phyloP scores from a whole-genome alignment of 2,329 filamentous ascomycete species.

The Rutstroemia sp. region DNA sequence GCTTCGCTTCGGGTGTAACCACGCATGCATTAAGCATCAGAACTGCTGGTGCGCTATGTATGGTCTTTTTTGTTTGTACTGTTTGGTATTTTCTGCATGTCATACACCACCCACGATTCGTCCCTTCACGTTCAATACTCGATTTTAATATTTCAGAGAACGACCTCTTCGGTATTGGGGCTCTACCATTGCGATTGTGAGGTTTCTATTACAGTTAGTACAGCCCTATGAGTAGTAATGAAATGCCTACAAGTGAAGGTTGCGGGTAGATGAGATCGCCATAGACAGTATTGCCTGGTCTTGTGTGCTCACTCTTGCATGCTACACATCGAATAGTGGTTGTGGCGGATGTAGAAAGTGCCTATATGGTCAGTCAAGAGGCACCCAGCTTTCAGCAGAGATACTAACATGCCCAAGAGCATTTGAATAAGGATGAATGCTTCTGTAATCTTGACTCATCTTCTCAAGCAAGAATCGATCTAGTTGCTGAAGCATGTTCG shows the following conservation, averaged over 20 bases:
- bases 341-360: constrained; percentile 62
- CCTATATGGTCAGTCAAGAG: constrained; percentile 31
- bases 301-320: constrained; percentile 79
- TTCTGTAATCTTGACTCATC: constrained; percentile 68
- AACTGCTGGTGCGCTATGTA: constrained; percentile 76
- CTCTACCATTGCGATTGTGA: constrained; percentile 41
- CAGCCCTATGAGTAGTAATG: not conserved
- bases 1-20: constrained; percentile 61
- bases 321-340: constrained; percentile 76
- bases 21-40: constrained; percentile 81
- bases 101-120: constrained; percentile 87
- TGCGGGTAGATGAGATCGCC: constrained; percentile 80
- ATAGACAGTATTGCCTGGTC: constrained; percentile 70
- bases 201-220: constrained; percentile 35
- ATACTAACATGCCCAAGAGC: constrained; percentile 59
- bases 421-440: constrained; percentile 52
- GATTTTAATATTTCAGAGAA: constrained; percentile 92
- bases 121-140: constrained; percentile 83
- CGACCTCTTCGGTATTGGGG: constrained; percentile 47
- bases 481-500: constrained; percentile 77
- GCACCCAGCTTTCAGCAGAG: not conserved
- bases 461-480: constrained; percentile 80
- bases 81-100: constrained; percentile 87
- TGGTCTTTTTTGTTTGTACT: constrained; percentile 74
- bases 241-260: constrained; percentile 18